Conservation (phyloP, 1,284 basidiomycete genomes). For the Xanthoconium separans region DNA sequence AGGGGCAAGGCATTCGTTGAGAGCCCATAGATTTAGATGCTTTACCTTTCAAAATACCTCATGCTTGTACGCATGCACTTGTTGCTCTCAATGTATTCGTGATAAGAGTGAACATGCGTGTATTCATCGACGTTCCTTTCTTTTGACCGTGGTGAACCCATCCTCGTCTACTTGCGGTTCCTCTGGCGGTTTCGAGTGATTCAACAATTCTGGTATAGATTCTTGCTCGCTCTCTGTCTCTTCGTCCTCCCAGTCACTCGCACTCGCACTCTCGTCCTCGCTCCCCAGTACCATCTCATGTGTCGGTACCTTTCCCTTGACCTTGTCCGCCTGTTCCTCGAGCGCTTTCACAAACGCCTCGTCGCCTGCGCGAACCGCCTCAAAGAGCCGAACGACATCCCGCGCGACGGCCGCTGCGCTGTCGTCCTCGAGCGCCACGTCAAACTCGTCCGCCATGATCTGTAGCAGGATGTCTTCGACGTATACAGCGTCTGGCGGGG, state of each 20-base stretch:
- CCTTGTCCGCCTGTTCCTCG: constrained; percentile 60
- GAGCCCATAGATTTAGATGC: constrained; percentile 32
- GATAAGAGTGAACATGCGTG: neutral
- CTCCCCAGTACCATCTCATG: constrained; percentile 46
- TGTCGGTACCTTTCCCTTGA: constrained; percentile 57
- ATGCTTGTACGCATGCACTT: constrained; percentile 8
- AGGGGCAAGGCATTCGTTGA: constrained; percentile 86
- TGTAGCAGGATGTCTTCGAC: constrained; percentile 77
- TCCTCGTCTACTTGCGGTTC: constrained; percentile 83
- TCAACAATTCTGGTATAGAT: constrained; percentile 18
- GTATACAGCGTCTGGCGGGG: constrained; percentile 68
- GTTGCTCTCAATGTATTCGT: neutral
- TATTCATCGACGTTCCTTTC: constrained; percentile 44
- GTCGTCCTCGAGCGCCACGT: constrained; percentile 77
- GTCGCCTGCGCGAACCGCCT: constrained; percentile 40
- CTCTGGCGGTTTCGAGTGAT: constrained; percentile 26
- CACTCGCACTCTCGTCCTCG: constrained; percentile 41
- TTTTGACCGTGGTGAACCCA: constrained; percentile 81
- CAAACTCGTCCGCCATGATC: constrained; percentile 84
- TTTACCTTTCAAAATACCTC: constrained; percentile 25
- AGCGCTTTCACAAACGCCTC: constrained; percentile 49
- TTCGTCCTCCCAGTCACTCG: constrained; percentile 36
- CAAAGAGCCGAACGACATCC: constrained; percentile 73
- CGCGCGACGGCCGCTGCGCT: constrained; percentile 68
- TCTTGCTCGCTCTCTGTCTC: constrained; percentile 11